Base-by-base conservation (phyloP, 1,284 basidiomycete species). In the Macrocystidia cucumis region DNA sequence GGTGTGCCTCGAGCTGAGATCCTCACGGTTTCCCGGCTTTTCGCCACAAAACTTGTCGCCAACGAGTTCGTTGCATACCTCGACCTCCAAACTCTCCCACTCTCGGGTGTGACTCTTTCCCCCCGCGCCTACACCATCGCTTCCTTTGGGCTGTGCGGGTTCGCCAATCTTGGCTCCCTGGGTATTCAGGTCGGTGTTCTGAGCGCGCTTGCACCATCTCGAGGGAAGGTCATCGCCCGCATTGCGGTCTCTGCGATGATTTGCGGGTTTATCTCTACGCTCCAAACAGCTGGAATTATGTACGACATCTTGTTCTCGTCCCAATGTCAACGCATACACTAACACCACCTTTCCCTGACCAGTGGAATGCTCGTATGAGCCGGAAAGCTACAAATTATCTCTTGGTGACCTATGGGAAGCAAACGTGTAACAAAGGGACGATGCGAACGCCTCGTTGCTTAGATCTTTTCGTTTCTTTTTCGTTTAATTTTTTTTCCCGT, bases 131-230 rank as follows among this genome's bases (percentile, higher is more conserved):
- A 67, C 59, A 84, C 76, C 37, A 90, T 92, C 47, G 74, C 79
- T 26, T 79, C 80, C 21, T 91, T 89, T 52, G 80, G 81, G 25
- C 79, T 91, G 27, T 92, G 91, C 55, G 91, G 91, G 6, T 95
- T 95, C 54, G 89, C 88, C 38, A 95, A 95, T 62, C 65, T 90
- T 25, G 73, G 79, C 42, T 89, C 86, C 23, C 63, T 91, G 27
- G 91, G 90, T 57, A 91, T 93, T 52, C 88, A 92, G 60, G 83
- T 93, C 42, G 91, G 91, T 58, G 89, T 93, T 47, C 71, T 93
- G 34, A 69, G 76, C 42, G 86, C 87, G 26, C 69, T 93, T 39
- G 85, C 88, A 13, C 90, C 90, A 11, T 75, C 75, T 14, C 73
- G 80, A 43, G 67, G 69, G 32, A 81, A 72, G 51, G 63, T 74